Conservation (phyloP, 305 asterid genomes). For the Solanum hybrid region DNA sequence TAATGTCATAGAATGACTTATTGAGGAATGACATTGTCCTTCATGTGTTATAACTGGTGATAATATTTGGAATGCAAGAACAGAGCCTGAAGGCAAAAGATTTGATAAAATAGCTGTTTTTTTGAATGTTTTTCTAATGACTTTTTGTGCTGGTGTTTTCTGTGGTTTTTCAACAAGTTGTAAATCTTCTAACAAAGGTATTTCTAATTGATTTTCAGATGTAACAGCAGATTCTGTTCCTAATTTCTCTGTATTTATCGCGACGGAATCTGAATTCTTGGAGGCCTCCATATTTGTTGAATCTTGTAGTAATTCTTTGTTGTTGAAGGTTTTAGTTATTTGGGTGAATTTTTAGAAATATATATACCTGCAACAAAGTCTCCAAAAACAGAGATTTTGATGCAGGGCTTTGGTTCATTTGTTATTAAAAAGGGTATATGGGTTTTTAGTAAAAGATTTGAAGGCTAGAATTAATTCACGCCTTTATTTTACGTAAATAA, state of each 20-base stretch:
- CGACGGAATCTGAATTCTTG: neutral
- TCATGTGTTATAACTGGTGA: conserved; percentile 57
- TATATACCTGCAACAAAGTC: neutral
- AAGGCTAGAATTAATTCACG: neutral
- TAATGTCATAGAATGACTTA: conserved; percentile 32
- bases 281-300: neutral
- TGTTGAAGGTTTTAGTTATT: neutral
- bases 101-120: conserved; percentile 66
- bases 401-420: neutral
- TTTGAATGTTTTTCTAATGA: conserved; percentile 59
- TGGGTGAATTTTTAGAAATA: neutral
- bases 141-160: conserved; percentile 50
- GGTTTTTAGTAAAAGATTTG: neutral
- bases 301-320: neutral
- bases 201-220: conserved; percentile 8
- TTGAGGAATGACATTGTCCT: conserved; percentile 49
- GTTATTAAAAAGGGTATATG: neutral
- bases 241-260: neutral
- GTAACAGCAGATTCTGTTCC: conserved; percentile 4
- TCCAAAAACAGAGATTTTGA: neutral
- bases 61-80: conserved; percentile 57
- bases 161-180: conserved; percentile 13
- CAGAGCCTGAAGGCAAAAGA: conserved; percentile 85
- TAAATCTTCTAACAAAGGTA: conserved; percentile 29
- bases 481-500: neutral